phyloP scores from a whole-genome alignment of 2,329 filamentous ascomycete species.

The Botryotinia convoluta region DNA sequence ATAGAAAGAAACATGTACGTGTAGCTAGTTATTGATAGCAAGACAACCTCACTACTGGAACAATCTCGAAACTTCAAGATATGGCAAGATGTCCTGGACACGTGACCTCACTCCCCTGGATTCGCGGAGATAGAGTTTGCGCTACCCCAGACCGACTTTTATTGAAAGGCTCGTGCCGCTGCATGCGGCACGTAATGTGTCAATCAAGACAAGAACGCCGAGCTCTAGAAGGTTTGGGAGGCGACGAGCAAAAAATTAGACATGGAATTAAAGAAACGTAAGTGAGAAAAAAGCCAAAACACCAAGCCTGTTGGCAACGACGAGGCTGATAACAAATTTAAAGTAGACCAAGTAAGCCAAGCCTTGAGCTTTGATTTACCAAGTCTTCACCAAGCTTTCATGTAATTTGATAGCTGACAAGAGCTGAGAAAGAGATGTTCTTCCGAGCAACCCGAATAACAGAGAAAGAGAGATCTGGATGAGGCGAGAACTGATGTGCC shows the following conservation, averaged over 20 bases:
- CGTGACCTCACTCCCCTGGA: background rate
- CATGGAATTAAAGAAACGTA: background rate
- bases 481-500: background rate
- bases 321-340: background rate
- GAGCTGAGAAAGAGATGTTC: background rate
- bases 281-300: background rate
- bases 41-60: background rate
- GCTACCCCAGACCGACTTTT: conserved; percentile 16
- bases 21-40: background rate
- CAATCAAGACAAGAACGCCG: background rate
- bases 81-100: background rate
- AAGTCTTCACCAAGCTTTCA: background rate
- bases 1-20: background rate
- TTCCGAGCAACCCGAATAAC: background rate
- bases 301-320: background rate
- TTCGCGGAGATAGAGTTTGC: conserved; percentile 12
- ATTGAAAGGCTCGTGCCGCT: background rate
- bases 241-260: background rate
- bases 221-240: background rate
- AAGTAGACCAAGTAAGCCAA: background rate
- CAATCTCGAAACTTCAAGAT: conserved; percentile 12
- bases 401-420: background rate
- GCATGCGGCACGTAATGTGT: background rate
- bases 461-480: background rate
- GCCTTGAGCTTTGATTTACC: background rate